Conservation (phyloP, 2,329 filamentous ascomycete species). For the Colletotrichum neosansevieriae region DNA sequence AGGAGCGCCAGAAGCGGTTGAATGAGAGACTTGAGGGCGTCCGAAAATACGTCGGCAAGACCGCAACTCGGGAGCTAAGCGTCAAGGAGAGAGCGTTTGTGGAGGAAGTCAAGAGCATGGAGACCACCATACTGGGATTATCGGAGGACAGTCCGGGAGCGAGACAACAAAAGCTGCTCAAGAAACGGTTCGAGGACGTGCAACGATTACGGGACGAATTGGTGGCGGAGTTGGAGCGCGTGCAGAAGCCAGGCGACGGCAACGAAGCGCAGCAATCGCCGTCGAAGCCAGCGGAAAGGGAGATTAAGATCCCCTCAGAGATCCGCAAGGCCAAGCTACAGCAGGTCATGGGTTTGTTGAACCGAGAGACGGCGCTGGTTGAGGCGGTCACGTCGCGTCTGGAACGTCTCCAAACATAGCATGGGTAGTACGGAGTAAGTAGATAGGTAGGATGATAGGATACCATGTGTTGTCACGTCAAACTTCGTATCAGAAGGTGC, state of each 20-base stretch:
- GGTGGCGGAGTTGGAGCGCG: conserved; percentile 61
- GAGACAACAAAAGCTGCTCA: conserved; percentile 57
- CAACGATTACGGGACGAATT: conserved; percentile 66
- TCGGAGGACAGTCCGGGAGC: conserved; percentile 21
- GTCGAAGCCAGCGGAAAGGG: conserved; percentile 48
- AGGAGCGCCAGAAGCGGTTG: conserved; percentile 68
- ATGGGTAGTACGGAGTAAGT: not conserved
- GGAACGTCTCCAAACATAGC: conserved; percentile 62
- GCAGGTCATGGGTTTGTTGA: conserved; percentile 72
- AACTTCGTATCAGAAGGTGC: conserved; percentile 16
- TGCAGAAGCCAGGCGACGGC: conserved; percentile 48
- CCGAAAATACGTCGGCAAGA: conserved; percentile 57
- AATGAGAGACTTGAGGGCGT: conserved; percentile 71
- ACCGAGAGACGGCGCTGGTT: conserved; percentile 75
- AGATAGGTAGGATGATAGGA: conserved; percentile 30
- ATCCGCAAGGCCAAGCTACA: conserved; percentile 73
- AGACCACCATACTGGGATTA: conserved; percentile 59
- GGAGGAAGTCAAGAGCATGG: conserved; percentile 65
- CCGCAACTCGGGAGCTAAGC: conserved; percentile 56
- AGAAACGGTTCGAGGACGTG: conserved; percentile 70
- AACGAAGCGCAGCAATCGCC: conserved; percentile 45
- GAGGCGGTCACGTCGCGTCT: conserved; percentile 74
- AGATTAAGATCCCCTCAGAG: conserved; percentile 68
- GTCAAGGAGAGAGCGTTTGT: conserved; percentile 60
- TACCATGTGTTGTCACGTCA: conserved; percentile 14